Evolutionary conservation across 2,329 filamentous ascomycete species (phyloP), one percentile per base, ranked within the genome.

Genomic region (Cladosporium sp.): DNA sequence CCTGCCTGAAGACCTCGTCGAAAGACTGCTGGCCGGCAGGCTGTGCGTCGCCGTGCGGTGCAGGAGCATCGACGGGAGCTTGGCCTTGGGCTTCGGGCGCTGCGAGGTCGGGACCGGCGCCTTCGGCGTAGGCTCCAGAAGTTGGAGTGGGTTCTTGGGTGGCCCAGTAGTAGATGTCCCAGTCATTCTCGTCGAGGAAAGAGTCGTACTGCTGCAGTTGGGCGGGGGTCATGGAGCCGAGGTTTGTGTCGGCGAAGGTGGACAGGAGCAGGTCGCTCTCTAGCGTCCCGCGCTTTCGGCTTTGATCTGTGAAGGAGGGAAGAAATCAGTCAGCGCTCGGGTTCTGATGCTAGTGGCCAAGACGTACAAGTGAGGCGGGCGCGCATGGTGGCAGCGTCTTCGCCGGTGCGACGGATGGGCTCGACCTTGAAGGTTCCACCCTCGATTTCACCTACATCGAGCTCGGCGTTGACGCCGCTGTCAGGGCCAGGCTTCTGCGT

Each of bases 111-210:
- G 74, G 68, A n/a, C 74, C 74, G 24, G 74, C 76, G 25, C 81
- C 79, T 63, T 84, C 81, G 4, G 81, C 79, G 47, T 79, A 79
- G 58, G 83, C 78, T 54, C 78, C 73, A 34, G 84, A 81, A n/a
- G 82, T 82, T 1, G 80, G 77, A 4, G 82, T 76, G 12, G 87
- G 80, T 66, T 91, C 86, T 75, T 99, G 94, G 15, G 94, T 99
- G 3, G 90, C 91, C 94, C 94, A 99, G 81, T 99, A 99, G 81
- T 99, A 99, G 61, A 99, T 97, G 73, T 99, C 94, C 94, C 94
- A 99, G 78, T 99, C 94, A 75, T 99, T 99, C 77, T 99, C 94
- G 75, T 99, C 94, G 57, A 99, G 85, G 79, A 99, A 95, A 25
- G 82, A 78, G 73, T 97, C 93, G 78, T 94, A 97, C 74, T 96